A percentile compares a stretch with the other conserved stretches of the same genome.
Conservation (phyloP, 495 filamentous ascomycete species). For the Apodospora peruviana region DNA sequence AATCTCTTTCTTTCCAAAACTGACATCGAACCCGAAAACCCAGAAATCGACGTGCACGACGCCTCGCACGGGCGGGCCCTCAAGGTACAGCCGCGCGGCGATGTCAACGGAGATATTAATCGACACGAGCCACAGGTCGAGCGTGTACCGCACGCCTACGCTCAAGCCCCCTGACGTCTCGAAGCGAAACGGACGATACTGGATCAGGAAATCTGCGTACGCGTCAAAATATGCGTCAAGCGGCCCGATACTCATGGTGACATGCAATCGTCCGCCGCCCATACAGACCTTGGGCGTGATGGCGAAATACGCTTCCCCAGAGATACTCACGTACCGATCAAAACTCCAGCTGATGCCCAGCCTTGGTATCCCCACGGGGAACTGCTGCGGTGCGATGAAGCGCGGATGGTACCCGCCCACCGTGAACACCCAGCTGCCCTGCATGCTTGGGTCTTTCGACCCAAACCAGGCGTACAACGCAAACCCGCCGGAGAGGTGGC, state of each 20-base stretch:
- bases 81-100: slow-evolving; percentile 27
- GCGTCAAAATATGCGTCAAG: slow-evolving; percentile 40
- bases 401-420: slow-evolving; percentile 46
- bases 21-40: slow-evolving; percentile 37
- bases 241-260: slow-evolving; percentile 20
- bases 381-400: slow-evolving; percentile 31
- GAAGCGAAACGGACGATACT: slow-evolving; percentile 44
- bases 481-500: slow-evolving; percentile 44
- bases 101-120: slow-evolving; percentile 30
- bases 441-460: background rate
- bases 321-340: slow-evolving; percentile 26
- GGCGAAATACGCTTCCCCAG: slow-evolving; percentile 44
- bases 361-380: slow-evolving; percentile 38
- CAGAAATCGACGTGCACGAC: slow-evolving; percentile 38
- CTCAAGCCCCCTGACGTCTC: slow-evolving; percentile 24
- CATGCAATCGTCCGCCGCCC: slow-evolving; percentile 37
- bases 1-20: slow-evolving; percentile 33
- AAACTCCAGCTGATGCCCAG: slow-evolving; percentile 38
- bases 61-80: slow-evolving; percentile 34
- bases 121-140: slow-evolving; percentile 30
- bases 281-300: slow-evolving; percentile 47
- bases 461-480: slow-evolving; percentile 43
- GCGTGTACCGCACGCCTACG: slow-evolving; percentile 31
- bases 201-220: slow-evolving; percentile 40
- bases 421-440: slow-evolving; percentile 47